A percentile compares a stretch with the other conserved stretches of the same genome.
phyloP scores from a whole-genome alignment of 2,329 filamentous ascomycete genomes.

The Cercospora sojina region DNA sequence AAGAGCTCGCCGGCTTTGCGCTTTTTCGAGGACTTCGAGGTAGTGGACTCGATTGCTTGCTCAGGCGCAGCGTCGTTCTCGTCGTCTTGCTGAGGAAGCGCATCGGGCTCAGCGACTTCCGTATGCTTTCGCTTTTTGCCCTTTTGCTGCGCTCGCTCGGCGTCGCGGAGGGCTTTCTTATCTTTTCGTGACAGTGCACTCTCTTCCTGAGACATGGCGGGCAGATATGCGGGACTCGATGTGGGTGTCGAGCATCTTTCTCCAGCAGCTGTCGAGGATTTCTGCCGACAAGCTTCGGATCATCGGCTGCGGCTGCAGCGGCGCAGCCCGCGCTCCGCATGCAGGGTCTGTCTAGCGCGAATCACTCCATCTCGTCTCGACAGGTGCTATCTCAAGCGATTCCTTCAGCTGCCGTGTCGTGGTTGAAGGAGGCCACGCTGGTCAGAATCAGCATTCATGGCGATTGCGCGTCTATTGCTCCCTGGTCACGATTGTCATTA shows the following conservation, averaged over 20 bases:
- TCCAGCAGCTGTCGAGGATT: constrained; percentile 36
- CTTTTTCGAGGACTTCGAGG: constrained; percentile 7
- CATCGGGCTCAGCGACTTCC: constrained; percentile 28
- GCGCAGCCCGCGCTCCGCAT: not conserved
- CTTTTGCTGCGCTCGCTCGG: constrained; percentile 35
- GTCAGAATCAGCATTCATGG: not conserved
- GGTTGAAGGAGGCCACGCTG: not conserved
- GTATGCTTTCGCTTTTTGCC: constrained; percentile 39
- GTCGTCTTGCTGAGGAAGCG: constrained; percentile 11
- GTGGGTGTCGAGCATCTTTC: constrained; percentile 44
- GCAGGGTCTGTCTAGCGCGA: not conserved
- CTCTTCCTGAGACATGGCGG: constrained; percentile 33
- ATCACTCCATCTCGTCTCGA: not conserved
- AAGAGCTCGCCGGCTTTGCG: constrained; percentile 15
- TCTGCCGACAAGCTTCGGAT: not conserved
- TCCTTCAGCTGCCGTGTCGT: not conserved
- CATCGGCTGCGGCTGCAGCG: not conserved
- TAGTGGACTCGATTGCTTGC: constrained; percentile 23
- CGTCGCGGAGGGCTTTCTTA: constrained; percentile 39
- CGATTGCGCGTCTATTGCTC: not conserved
- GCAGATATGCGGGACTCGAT: constrained; percentile 44
- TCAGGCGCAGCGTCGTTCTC: constrained; percentile 27
- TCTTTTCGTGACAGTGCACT: constrained; percentile 34
- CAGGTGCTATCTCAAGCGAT: not conserved
- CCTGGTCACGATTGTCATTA: not conserved